Base-by-base conservation (phyloP, 257 asterid species). In the Solanum gandarillasii region DNA sequence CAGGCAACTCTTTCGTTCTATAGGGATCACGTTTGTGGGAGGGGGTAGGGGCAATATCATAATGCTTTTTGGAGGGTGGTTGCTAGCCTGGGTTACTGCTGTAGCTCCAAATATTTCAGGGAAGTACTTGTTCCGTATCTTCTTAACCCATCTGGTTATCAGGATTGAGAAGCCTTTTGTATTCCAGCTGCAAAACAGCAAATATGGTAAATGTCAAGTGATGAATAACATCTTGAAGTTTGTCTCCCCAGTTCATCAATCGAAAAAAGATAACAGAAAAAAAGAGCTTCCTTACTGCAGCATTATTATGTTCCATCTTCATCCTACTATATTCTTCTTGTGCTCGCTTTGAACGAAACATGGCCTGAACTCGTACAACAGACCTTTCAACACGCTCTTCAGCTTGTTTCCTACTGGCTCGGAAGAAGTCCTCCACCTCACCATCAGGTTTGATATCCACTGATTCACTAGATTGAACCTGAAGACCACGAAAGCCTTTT, bases 351-450 rank as follows among this genome's bases (percentile, higher is more conserved):
- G 99, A 97, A 58, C 99, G 99, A 86, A 97, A 95, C 98, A 97
- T 92, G 29, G 99, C 98, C 89, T 97, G 99, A 60, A 97, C 99
- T 68, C 92, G 92, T 11, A 95, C 93, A 68, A 97, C 99, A 74
- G 99, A 95, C 90, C 98, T 92, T 93, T 97, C 99, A 2, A 96
- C 97, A 52, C 99, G 99, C 88, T 95, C 98, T 92, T 96, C 99
- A 1, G 99, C 99, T 92, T 94, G 99, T 89, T 95, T 94, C 93
- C 99, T 91, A 93, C 99, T 93, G 86, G 96, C 99, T 87, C 70
- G 86, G 93, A 95, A 97, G 94, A 97, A 97, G 86, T 92, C 98
- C 91, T 95, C 98, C 62, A 29, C 93, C 27, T 88, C 93, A 87
- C 88, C 76, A 83, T 90, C 96, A 46, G 85, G 39, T 36, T 18